Base-by-base conservation (phyloP, 2,329 filamentous ascomycete genomes). In the Fusarium sp. region DNA sequence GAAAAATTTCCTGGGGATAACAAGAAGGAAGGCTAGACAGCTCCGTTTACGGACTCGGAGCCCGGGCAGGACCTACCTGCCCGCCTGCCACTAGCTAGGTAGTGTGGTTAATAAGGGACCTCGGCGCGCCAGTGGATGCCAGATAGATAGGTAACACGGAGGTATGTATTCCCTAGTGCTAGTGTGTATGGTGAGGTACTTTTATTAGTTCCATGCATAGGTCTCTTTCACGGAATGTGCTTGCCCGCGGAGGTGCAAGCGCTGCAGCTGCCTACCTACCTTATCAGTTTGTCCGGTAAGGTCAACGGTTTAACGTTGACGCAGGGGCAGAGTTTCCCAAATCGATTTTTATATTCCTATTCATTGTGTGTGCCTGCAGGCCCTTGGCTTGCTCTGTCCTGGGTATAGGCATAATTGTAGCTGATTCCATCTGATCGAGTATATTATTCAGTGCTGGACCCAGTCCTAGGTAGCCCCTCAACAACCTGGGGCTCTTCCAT, bases 1-100 rank as follows among this genome's bases (percentile, higher is more conserved):
- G 58, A 73, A 70, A 75, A 74, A 73, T 72, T 74, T 73, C 70
- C 67, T 65, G 68, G 68, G 61, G 31, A 34, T 34, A 34, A 34
- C 31, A 7, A 58, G 19, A 19, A 19, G 19, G 19, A 19, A 19
- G 19, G 41, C 15, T 34, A 40, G 52, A 64, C 50, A 67, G 70
- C 74, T 76, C 74, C 74, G 74, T 75, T 75, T 69, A 74, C 74
- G 73, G 72, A 72, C 72, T 76, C 74, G 74, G 65, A 75, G 72
- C 72, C 74, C 64, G 71, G 73, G 55, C 64, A 63, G 42, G 43
- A 58, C 57, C 57, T 54, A 58, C 24, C 15, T 26, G 38, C 51
- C 38, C 42, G 19, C 32, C 51, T 15, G n/a, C 39, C 26, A 50
- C 43, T 43, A 24, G 43, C 22, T 34, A 34, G 31, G 15, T 52